Evolutionary conservation across 2,329 filamentous ascomycete genomes (phyloP).

Genomic region (Eurotiales sp.): DNA sequence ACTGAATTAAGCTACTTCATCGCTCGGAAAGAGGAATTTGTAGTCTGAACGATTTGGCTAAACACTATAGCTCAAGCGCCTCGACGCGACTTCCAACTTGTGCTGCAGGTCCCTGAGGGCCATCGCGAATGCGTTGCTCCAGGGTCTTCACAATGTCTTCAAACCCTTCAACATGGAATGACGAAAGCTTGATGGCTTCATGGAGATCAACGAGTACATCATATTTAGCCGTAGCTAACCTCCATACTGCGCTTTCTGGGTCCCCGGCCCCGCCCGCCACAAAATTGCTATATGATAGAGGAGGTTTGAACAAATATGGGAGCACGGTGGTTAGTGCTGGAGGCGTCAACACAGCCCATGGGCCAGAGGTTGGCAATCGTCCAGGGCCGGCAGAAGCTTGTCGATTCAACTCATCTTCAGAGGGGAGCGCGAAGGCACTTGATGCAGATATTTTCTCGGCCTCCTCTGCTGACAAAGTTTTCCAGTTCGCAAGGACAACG

Average conservation of each 20-base stretch:
- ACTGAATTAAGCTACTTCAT: no score
- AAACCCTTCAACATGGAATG: slow-evolving; percentile 30
- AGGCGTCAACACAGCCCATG: slow-evolving; percentile 51
- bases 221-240: slow-evolving; percentile 55
- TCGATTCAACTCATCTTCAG: slow-evolving; percentile 36
- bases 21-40: no score
- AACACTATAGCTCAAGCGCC: slow-evolving; percentile 30
- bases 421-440: slow-evolving; percentile 36
- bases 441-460: slow-evolving; percentile 19
- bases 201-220: slow-evolving; percentile 53
- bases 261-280: slow-evolving; percentile 55
- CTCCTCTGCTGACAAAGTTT: slow-evolving; percentile 31
- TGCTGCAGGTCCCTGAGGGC: slow-evolving; percentile 36
- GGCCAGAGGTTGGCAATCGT: slow-evolving; percentile 41
- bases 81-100: slow-evolving; percentile 32
- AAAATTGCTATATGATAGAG: slow-evolving; percentile 55
- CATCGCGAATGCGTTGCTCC: slow-evolving; percentile 38
- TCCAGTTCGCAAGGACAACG: slow-evolving; percentile 55
- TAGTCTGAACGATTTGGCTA: no score
- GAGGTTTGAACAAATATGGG: slow-evolving; percentile 55
- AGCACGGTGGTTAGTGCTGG: slow-evolving; percentile 49
- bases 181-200: slow-evolving; percentile 36
- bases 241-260: slow-evolving; percentile 55
- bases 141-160: slow-evolving; percentile 40
- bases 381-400: slow-evolving; percentile 33